Percentiles rank a stretch among this genome's conserved stretches.
Conservation (phyloP, 2,329 filamentous ascomycete species). For the Ceratocystis diversiconidia region DNA sequence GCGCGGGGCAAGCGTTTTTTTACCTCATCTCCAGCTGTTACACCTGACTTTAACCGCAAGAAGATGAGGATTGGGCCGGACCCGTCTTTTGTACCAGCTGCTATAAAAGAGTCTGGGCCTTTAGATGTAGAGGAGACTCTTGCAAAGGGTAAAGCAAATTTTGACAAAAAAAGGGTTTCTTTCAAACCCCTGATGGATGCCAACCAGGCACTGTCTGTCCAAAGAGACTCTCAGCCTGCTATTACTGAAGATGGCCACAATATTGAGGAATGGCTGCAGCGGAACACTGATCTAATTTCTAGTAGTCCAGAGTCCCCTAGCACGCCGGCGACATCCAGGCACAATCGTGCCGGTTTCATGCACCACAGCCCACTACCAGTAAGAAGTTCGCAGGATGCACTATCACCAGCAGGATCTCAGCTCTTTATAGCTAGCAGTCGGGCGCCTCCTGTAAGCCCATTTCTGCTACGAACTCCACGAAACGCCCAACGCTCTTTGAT, state of each 20-base stretch:
- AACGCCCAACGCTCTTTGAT: neutral
- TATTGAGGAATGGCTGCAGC: neutral
- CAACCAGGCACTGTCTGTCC: neutral
- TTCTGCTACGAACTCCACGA: neutral
- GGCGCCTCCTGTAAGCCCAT: neutral
- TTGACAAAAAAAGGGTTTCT: neutral
- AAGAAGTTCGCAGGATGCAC: neutral
- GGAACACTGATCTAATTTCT: neutral
- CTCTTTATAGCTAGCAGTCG: neutral
- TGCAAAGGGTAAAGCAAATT: neutral
- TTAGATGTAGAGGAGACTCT: neutral
- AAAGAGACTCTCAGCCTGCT: neutral
- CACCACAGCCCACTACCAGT: neutral
- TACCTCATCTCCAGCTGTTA: neutral
- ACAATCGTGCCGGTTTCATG: neutral
- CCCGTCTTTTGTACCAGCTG: neutral
- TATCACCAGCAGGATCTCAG: neutral
- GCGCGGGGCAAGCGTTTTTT: conserved; percentile 15
- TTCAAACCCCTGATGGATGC: neutral
- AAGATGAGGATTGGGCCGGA: neutral
- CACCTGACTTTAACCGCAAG: neutral
- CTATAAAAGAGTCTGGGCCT: neutral
- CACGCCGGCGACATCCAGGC: neutral
- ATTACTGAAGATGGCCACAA: neutral
- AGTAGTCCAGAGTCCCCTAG: neutral